Evolutionary conservation across 2,329 filamentous ascomycete genomes (phyloP).

Genomic region (Hypomyces rosellus): DNA sequence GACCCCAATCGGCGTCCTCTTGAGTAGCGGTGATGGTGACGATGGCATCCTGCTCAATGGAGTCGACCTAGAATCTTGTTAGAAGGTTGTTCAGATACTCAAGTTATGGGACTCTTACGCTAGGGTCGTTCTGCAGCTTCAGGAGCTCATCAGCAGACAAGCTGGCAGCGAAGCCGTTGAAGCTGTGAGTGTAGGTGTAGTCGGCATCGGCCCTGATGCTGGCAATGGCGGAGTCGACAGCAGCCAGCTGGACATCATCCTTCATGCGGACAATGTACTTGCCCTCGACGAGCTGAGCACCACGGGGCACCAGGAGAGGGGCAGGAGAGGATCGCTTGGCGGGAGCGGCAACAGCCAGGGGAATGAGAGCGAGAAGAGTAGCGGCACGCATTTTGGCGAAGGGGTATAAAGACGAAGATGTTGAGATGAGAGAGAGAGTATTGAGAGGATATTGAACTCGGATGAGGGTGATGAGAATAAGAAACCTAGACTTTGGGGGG

Average conservation of each 20-base stretch:
- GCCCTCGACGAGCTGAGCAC: constrained; percentile 16
- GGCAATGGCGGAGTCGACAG: constrained; percentile 12
- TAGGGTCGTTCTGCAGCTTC: constrained; percentile 18
- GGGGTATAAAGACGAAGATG: no score
- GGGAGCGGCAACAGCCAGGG: constrained; percentile 17
- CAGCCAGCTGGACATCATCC: constrained; percentile 12
- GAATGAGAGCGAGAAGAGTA: constrained; percentile 19
- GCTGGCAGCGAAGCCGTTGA: constrained; percentile 21
- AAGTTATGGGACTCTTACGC: constrained; percentile 12
- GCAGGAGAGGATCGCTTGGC: constrained; percentile 20
- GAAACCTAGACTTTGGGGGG: no score
- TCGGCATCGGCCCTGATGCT: constrained; percentile 17
- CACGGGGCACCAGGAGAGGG: constrained; percentile 18
- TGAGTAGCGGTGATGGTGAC: constrained; percentile 20
- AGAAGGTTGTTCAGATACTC: background rate
- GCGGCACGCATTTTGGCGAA: constrained; percentile 17
- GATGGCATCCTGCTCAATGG: constrained; percentile 31
- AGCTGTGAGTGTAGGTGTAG: constrained; percentile 17
- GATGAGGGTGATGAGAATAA: no score
- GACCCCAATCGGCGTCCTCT: constrained; percentile 22
- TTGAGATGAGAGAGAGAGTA: no score
- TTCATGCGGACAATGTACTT: constrained; percentile 28
- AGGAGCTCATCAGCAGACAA: constrained; percentile 16
- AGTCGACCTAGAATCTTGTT: constrained; percentile 22
- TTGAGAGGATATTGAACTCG: no score